Conservation (phyloP, 2,329 filamentous ascomycete genomes). For the Hymenoscyphus scutula region DNA sequence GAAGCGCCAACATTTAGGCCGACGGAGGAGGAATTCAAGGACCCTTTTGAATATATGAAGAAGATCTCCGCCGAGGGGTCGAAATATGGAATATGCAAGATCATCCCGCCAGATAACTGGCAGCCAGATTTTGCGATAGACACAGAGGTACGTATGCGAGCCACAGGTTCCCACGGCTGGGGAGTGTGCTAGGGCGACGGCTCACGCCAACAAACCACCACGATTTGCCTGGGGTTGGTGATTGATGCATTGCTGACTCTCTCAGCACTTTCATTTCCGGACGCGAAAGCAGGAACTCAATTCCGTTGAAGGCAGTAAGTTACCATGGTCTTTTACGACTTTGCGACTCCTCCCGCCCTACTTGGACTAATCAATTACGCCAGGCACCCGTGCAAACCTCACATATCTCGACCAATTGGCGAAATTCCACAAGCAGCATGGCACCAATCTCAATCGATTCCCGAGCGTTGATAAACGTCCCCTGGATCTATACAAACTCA, state of each 20-base stretch:
- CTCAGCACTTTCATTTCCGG: conserved; percentile 90
- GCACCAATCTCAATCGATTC: conserved; percentile 87
- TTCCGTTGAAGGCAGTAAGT: conserved; percentile 93
- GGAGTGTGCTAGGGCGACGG: not conserved
- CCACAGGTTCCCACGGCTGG: not conserved
- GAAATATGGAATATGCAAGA: conserved; percentile 90
- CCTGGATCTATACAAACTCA: conserved; percentile 89
- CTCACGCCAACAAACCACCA: not conserved
- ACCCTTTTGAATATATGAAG: conserved; percentile 89
- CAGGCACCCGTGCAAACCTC: conserved; percentile 90
- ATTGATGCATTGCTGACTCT: conserved; percentile 28
- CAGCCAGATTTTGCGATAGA: conserved; percentile 95
- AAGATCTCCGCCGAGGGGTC: conserved; percentile 85
- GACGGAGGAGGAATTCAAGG: conserved; percentile 90
- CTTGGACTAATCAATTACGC: conserved; percentile 24
- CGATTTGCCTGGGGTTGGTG: not conserved
- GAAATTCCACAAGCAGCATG: conserved; percentile 97
- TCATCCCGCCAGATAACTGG: conserved; percentile 91
- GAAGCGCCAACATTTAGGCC: conserved; percentile 91
- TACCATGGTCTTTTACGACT: not conserved
- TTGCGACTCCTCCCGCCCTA: not conserved
- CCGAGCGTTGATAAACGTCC: conserved; percentile 98
- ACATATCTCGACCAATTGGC: conserved; percentile 93
- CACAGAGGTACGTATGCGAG: conserved; percentile 68
- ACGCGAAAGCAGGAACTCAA: conserved; percentile 96